Evolutionary conservation across 2,329 filamentous ascomycete species (phyloP), one percentile per base, ranked within the genome.

Genomic region (Penicillium expansum): DNA sequence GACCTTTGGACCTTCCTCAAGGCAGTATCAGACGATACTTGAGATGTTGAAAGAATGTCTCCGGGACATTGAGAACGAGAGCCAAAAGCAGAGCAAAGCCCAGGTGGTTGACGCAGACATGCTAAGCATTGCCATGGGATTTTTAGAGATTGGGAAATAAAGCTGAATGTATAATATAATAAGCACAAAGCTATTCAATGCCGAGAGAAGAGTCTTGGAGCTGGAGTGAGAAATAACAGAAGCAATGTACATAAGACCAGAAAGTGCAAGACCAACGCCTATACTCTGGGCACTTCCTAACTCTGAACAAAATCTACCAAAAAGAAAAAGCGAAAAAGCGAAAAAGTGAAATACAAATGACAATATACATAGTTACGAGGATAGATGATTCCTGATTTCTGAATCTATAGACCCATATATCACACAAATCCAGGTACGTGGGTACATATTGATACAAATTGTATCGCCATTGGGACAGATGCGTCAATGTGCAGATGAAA

Each of bases 1-100:
- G 32, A 76, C 75, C 6, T 77, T 75, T 56, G 75, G 74, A 7
- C 43, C 71, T 13, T 67, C 66, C 2, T 77, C 74, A 7, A 61
- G 53, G 14, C 74, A 77, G 55, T 75, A 76, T 49, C 68, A 71
- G 29, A 65, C 66, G 2, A 69, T 79, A 18, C 60, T 75, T 14
- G 65, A 66, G 10, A 75, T 73, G 9, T 62, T 77, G 13, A 71
- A 69, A 39, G 64, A 71, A 16, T 71, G 64, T 56, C 62, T 76
- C 18, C 62, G 50, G n/a, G 59, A 70, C 2, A 67, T 73, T 24
- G 69, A 72, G n/a, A 51, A 55, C 1, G 52, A 63, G 7, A 48
- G 49, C 22, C 48, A 42, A 27, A 41, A 43, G 30, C 43, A 53
- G 4, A 45, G 32, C 10, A 32, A 52, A 24, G 9, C 59, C 8